Conservation (phyloP, 2,329 filamentous ascomycete genomes). For the Aspergillus novoparasiticus region DNA sequence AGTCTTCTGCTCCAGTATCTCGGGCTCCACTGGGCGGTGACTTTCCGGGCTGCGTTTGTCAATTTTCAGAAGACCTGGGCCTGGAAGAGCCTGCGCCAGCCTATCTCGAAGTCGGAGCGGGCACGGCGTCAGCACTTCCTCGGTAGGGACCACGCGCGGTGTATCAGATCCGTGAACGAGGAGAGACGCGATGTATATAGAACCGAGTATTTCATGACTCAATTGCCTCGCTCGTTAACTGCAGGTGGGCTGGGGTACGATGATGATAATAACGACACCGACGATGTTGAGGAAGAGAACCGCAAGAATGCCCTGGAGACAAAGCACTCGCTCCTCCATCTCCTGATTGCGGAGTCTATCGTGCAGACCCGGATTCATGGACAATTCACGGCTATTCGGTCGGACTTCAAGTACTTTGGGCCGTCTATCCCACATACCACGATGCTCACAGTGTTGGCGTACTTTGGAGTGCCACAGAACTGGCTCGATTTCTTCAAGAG, state of each 20-base stretch:
- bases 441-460: constrained; percentile 59
- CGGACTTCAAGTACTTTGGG: constrained; percentile 62
- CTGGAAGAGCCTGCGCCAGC: constrained; percentile 42
- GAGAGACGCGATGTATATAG: constrained; percentile 42
- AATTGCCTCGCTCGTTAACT: constrained; percentile 49
- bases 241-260: constrained; percentile 45
- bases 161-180: constrained; percentile 33
- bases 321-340: constrained; percentile 61
- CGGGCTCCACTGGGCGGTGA: constrained; percentile 54
- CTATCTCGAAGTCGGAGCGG: constrained; percentile 40
- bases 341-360: constrained; percentile 58
- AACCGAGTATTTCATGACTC: constrained; percentile 57
- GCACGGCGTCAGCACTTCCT: constrained; percentile 52
- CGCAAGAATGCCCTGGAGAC: constrained; percentile 50
- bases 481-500: constrained; percentile 63
- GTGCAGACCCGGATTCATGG: constrained; percentile 52
- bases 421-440: constrained; percentile 62
- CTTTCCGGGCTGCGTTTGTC: constrained; percentile 48
- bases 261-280: constrained; percentile 36
- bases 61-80: constrained; percentile 40
- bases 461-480: constrained; percentile 58
- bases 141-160: constrained; percentile 7
- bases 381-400: constrained; percentile 57
- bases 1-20: constrained; percentile 59
- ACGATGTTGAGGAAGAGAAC: constrained; percentile 32